A percentile compares a stretch with the other conserved stretches of the same genome.
phyloP scores from a whole-genome alignment of 192 early-diverging fungal species.

The Podochytrium sp. region DNA sequence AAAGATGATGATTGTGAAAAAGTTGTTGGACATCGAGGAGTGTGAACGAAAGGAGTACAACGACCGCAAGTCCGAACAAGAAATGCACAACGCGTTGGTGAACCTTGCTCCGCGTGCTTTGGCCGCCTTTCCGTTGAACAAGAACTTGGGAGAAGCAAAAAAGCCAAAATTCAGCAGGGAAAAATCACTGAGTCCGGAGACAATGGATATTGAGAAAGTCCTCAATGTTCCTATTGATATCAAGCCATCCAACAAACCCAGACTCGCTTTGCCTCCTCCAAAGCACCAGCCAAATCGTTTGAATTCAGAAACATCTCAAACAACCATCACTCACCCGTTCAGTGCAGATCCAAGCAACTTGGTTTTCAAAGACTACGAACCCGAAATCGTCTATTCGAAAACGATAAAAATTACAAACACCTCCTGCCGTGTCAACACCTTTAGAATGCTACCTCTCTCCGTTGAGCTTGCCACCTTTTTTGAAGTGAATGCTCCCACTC shows the following conservation, averaged over 20 bases:
- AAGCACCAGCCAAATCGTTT: slow-evolving; percentile 4
- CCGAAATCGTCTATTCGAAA: slow-evolving; percentile 23
- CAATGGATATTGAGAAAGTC: neutral
- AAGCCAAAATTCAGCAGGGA: neutral
- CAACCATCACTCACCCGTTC: slow-evolving; percentile 8
- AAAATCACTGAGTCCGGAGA: neutral
- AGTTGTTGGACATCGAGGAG: slow-evolving; percentile 3
- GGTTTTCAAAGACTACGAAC: slow-evolving; percentile 39
- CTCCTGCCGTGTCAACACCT: slow-evolving; percentile 38
- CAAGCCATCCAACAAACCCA: neutral
- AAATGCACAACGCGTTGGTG: slow-evolving; percentile 15
- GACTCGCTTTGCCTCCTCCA: slow-evolving; percentile 4
- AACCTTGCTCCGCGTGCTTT: slow-evolving; percentile 3
- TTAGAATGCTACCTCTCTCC: slow-evolving; percentile 30
- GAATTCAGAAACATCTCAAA: neutral
- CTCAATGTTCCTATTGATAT: neutral
- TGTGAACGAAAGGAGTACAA: neutral
- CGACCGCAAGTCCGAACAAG: neutral
- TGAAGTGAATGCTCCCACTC: slow-evolving; percentile 20
- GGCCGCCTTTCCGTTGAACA: neutral
- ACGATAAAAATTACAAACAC: slow-evolving; percentile 38
- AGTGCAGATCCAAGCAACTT: slow-evolving; percentile 24
- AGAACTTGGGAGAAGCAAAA: neutral
- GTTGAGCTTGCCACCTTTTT: slow-evolving; percentile 37
- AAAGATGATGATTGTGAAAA: slow-evolving; percentile 7